These are phyloP conservation scores for Petunia secreta DNA, from an alignment of 257 asterid genomes.

Conservation along the genomic window DNA sequence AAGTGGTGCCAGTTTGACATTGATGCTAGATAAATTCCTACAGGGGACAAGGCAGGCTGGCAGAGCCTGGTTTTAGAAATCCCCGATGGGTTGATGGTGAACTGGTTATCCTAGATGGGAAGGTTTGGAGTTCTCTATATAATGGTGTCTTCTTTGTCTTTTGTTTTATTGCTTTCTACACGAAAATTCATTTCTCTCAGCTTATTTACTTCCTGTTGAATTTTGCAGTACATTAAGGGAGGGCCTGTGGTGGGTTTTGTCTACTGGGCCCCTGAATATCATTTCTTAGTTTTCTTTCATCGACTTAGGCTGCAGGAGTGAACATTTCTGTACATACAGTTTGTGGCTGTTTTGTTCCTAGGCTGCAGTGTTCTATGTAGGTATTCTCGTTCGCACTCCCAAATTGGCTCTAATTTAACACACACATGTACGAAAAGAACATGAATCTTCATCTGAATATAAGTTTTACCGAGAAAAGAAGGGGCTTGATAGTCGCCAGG, in stretches of 20 bases:
- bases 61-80: slow-evolving; percentile 82
- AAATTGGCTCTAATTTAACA: background rate
- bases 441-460: too few relatives aligned
- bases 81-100: slow-evolving; percentile 99
- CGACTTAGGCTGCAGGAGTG: slow-evolving; percentile 78
- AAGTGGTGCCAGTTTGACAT: background rate
- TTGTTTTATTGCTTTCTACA: slow-evolving; percentile 12
- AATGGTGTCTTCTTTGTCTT: background rate
- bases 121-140: slow-evolving; percentile 52
- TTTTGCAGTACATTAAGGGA: slow-evolving; percentile 82
- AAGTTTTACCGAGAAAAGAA: background rate
- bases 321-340: slow-evolving; percentile 37
- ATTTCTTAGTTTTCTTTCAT: slow-evolving; percentile 84
- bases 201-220: slow-evolving; percentile 24
- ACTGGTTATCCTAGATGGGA: slow-evolving; percentile 91
- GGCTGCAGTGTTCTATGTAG: slow-evolving; percentile 37
- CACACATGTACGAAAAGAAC: too few relatives aligned
- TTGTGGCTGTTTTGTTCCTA: slow-evolving; percentile 34
- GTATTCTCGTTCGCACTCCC: slow-evolving; percentile 36
- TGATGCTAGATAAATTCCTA: background rate
- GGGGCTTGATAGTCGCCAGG: background rate
- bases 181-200: slow-evolving; percentile 8
- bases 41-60: slow-evolving; percentile 92
- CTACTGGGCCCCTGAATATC: slow-evolving; percentile 91
- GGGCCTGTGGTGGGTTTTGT: slow-evolving; percentile 96